These are phyloP conservation scores for Cucurbita maxima DNA, from an alignment of 306 rosid species.

Conservation along the genomic window DNA sequence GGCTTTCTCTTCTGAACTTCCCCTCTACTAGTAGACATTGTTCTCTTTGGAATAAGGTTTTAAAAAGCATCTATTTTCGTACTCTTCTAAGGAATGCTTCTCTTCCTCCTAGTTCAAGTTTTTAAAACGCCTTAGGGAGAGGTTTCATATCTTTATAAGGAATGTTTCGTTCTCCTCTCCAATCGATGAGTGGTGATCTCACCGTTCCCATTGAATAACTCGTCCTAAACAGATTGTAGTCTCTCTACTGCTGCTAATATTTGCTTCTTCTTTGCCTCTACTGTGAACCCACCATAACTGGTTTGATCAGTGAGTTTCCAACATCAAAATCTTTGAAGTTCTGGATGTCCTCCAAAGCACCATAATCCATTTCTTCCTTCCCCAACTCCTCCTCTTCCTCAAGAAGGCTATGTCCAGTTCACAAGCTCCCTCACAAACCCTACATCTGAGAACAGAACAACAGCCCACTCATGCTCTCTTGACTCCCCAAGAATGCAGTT, in stretches of 20 bases:
- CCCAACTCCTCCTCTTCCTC: slow-evolving; percentile 48
- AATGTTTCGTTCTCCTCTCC: no score
- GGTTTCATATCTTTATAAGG: no score
- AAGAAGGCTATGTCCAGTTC: slow-evolving; percentile 54
- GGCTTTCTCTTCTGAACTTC: no score
- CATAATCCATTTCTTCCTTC: slow-evolving; percentile 85
- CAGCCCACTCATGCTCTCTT: slow-evolving; percentile 67
- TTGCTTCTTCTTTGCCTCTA: slow-evolving; percentile 20
- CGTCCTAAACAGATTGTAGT: slow-evolving; percentile 11
- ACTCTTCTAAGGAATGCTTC: no score
- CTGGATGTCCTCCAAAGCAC: slow-evolving; percentile 34
- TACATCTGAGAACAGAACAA: slow-evolving; percentile 32
- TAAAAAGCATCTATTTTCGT: no score
- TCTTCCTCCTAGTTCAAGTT: no score
- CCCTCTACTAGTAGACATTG: accelerated
- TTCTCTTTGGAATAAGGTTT: no score
- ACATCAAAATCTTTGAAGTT: slow-evolving; percentile 46
- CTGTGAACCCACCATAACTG: slow-evolving; percentile 78
- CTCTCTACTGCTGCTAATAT: not conserved
- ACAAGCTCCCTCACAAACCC: slow-evolving; percentile 53
- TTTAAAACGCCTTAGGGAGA: no score
- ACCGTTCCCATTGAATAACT: no score
- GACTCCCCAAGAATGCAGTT: slow-evolving; percentile 83
- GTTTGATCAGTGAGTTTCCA: slow-evolving; percentile 58
- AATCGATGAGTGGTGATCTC: no score